A percentile compares a stretch with the other conserved stretches of the same genome.
phyloP scores from a whole-genome alignment of 2,329 filamentous ascomycete genomes.

The Endoconidiophora laricicola region DNA sequence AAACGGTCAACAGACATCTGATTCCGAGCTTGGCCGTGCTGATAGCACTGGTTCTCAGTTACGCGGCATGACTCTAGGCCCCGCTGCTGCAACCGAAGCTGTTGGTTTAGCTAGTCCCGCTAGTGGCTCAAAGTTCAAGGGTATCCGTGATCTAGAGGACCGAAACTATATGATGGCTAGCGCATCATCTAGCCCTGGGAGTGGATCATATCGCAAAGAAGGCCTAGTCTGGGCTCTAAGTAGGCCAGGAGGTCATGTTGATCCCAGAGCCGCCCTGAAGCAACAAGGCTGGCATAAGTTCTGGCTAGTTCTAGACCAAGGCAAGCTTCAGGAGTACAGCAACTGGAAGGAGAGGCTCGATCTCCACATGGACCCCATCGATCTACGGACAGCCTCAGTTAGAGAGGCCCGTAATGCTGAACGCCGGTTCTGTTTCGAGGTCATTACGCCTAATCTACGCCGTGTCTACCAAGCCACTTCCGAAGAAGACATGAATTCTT shows the following conservation, averaged over 20 bases:
- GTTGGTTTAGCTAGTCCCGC: constrained; percentile 28
- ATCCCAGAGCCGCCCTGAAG: constrained; percentile 73
- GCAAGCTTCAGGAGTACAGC: constrained; percentile 92
- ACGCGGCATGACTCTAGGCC: constrained; percentile 23
- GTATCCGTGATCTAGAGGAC: constrained; percentile 83
- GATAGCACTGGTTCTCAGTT: constrained; percentile 60
- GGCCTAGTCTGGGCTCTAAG: constrained; percentile 90
- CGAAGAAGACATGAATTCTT: constrained; percentile 93
- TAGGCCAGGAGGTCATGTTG: constrained; percentile 80
- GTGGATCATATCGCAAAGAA: constrained; percentile 66
- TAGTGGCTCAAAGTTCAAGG: constrained; percentile 56
- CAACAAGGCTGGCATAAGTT: constrained; percentile 99
- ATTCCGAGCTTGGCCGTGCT: constrained; percentile 53
- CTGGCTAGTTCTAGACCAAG: constrained; percentile 96
- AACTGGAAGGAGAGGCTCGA: constrained; percentile 98
- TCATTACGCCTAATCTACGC: constrained; percentile 92
- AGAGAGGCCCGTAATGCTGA: constrained; percentile 90
- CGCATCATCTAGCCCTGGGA: constrained; percentile 35
- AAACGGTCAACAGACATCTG: constrained; percentile 32
- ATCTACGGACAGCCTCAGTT: constrained; percentile 90
- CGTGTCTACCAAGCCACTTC: constrained; percentile 95
- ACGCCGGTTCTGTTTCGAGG: constrained; percentile 90
- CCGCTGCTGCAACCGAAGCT: constrained; percentile 1
- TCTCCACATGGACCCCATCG: constrained; percentile 94
- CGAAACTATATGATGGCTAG: constrained; percentile 39